phyloP scores from a whole-genome alignment of 352 stramenopile species.

The Hyaloperonospora arabidopsidis region DNA sequence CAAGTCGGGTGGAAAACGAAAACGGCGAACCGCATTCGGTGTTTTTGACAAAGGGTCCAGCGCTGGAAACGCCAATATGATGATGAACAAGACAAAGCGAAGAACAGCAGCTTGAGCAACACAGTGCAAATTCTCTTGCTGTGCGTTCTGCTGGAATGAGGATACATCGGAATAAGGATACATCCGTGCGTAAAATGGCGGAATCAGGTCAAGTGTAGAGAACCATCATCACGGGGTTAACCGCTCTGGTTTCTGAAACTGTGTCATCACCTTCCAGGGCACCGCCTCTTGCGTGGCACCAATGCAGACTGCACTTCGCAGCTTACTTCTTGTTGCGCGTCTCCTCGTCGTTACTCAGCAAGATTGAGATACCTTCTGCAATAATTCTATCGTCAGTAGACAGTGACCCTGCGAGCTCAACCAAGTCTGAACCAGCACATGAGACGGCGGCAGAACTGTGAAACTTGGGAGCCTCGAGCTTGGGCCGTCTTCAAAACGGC shows the following conservation, averaged over 20 bases:
- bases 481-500: constrained; percentile 33
- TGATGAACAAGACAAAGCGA: constrained; percentile 18
- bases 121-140: constrained; percentile 5
- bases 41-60: constrained; percentile 7
- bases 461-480: constrained; percentile 15
- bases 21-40: constrained; percentile 13
- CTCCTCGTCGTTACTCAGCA: constrained; percentile 29
- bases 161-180: no score
- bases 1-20: constrained; percentile 17
- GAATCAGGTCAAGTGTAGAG: constrained; percentile 46
- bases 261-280: constrained; percentile 32
- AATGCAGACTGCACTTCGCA: not conserved
- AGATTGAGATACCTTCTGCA: constrained; percentile 45
- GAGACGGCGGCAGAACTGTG: constrained; percentile 4
- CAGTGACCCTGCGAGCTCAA: constrained; percentile 25
- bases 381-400: constrained; percentile 35
- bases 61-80: constrained; percentile 3
- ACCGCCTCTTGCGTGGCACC: not conserved
- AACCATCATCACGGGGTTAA: constrained; percentile 22
- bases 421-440: constrained; percentile 9
- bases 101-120: constrained; percentile 12
- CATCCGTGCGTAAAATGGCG: not conserved
- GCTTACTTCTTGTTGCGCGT: constrained; percentile 3
- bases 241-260: constrained; percentile 16
- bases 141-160: no score